Evolutionary conservation across 371 early-diverging fungal species (phyloP).

Genomic region (Mucor saturninus): DNA sequence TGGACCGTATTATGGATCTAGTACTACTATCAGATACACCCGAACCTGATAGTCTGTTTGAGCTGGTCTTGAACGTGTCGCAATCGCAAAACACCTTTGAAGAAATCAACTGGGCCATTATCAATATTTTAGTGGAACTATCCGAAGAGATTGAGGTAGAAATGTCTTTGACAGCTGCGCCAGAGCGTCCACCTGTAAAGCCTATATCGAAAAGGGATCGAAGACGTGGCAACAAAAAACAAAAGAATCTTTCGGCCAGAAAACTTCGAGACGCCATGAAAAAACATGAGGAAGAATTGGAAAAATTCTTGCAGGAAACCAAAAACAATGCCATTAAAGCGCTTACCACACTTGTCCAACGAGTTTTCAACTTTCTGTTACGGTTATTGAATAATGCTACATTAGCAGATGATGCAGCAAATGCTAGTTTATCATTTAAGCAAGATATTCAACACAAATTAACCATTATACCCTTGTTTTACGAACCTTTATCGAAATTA

Average conservation of each 20-base stretch:
- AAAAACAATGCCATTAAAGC: slow-evolving; percentile 20
- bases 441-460: slow-evolving; percentile 24
- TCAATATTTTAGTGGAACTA: slow-evolving; percentile 29
- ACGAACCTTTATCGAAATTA: slow-evolving; percentile 32
- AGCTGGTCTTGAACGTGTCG: slow-evolving; percentile 25
- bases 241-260: slow-evolving; percentile 1
- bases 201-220: background rate
- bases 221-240: slow-evolving; percentile 1
- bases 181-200: background rate
- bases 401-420: background rate
- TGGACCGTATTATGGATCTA: slow-evolving; percentile 37
- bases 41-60: slow-evolving; percentile 40
- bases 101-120: slow-evolving; percentile 19
- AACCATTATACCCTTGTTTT: slow-evolving; percentile 23
- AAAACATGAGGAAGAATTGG: slow-evolving; percentile 25
- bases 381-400: slow-evolving; percentile 15
- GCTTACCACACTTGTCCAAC: slow-evolving; percentile 23
- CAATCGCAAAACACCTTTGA: slow-evolving; percentile 4
- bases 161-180: background rate
- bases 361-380: slow-evolving; percentile 28
- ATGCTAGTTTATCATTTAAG: slow-evolving; percentile 11
- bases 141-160: slow-evolving; percentile 31
- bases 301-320: slow-evolving; percentile 15
- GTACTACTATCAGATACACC: slow-evolving; percentile 42
- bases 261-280: background rate